Base-by-base conservation (phyloP, 2,329 filamentous ascomycete genomes). In the Fusarium illudens region DNA sequence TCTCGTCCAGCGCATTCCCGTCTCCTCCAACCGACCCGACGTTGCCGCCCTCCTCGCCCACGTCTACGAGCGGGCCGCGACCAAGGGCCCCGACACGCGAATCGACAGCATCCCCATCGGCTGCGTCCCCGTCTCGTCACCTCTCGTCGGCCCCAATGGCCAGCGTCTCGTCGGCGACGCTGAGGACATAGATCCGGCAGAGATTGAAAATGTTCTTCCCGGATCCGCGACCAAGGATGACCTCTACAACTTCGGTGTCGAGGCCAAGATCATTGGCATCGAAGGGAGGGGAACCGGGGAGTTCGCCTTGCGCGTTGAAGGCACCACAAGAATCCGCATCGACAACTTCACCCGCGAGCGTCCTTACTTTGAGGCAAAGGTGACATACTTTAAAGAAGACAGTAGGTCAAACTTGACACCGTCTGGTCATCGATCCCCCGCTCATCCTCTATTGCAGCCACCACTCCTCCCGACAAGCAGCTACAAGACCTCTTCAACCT, bases 11-110 rank as follows among this genome's bases (percentile, higher is more conserved):
- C 91, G 94, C 72, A 92, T 98, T 69, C 89, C 93, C 57, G 90
- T 97, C 54, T 89, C 90, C 37, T 90, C 85, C 34, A 85, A 90
- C 78, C 92, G 95, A 53, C 89, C 93, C 70, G 96, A 98, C 79
- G 91, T 98, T 70, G 91, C 93, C 55, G 92, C 95, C 52, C 87
- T 98, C 44, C 89, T 99, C 60, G 92, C 94, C 19, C 90, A 91
- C 71, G 88, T 97, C 63, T 95, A 97, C 80, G 92, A 92, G 74
- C 89, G 90, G 71, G 90, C 90, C 27, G 85, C 91, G 32, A 87
- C 88, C 37, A 90, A 89, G 73, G 87, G 90, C 70, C 87, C 89
- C 27, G 86, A 85, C 65, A 84, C 89, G 70, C 83, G 86, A 66
- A 84, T 90, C 75, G 87, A 89, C 70, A 83, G 84, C 70, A 89